Evolutionary conservation across 164 flowering plant genomes (phyloP).

Genomic region (Euptelea pleiosperma): DNA sequence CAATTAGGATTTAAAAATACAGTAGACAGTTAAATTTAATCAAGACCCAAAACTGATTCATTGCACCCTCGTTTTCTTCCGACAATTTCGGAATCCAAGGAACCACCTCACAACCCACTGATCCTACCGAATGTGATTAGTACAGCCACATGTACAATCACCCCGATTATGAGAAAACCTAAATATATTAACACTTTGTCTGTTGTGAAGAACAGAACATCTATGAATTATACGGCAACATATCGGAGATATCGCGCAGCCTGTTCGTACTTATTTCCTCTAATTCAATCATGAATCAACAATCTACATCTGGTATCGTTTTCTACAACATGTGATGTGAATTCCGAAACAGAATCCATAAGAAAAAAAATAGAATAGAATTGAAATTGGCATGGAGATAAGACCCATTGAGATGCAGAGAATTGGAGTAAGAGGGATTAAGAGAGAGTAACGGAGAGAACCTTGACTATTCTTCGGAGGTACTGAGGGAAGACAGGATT

Average conservation of each 20-base stretch:
- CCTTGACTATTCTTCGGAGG: slow-evolving; percentile 43
- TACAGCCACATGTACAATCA: too few relatives aligned
- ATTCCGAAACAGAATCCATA: background rate
- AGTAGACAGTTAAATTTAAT: background rate
- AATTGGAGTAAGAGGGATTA: background rate
- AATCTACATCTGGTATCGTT: too few relatives aligned
- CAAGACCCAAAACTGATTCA: background rate
- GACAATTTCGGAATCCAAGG: background rate
- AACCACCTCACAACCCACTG: background rate
- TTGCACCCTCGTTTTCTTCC: background rate
- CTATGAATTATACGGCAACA: too few relatives aligned
- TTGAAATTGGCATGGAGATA: background rate
- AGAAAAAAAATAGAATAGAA: background rate
- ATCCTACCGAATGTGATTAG: background rate
- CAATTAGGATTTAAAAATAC: too few relatives aligned
- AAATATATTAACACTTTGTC: background rate
- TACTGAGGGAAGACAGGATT: slow-evolving; percentile 29
- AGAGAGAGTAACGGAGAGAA: slow-evolving; percentile 3
- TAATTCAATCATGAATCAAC: background rate
- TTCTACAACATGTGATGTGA: too few relatives aligned
- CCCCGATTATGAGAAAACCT: too few relatives aligned
- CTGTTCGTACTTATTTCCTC: background rate
- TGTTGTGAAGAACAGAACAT: background rate
- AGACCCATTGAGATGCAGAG: background rate
- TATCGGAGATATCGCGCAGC: background rate